These are phyloP conservation scores for Xylariaceae sp. DNA, from an alignment of 2,329 filamentous ascomycete genomes.

Conservation along the genomic window DNA sequence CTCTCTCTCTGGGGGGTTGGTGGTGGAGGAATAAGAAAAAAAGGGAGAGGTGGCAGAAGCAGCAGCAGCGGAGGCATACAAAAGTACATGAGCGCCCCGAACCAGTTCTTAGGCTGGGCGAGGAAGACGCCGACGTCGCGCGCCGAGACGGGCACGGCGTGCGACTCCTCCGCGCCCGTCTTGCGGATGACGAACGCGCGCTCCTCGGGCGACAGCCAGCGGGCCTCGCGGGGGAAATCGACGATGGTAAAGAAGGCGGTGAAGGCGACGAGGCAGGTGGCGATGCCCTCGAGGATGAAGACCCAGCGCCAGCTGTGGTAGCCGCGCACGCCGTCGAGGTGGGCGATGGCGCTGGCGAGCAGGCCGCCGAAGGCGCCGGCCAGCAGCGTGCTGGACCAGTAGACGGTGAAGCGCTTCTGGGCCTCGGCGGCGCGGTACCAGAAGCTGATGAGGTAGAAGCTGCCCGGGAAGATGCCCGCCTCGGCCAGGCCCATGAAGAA, in stretches of 20 bases:
- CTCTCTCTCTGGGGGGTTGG: no score
- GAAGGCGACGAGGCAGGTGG: slow-evolving; percentile 23
- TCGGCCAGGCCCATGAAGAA: slow-evolving; percentile 46
- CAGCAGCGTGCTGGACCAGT: slow-evolving; percentile 44
- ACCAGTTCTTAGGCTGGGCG: slow-evolving; percentile 5
- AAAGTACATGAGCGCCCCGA: slow-evolving; percentile 16
- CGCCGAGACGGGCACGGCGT: slow-evolving; percentile 3
- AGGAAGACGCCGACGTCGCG: slow-evolving; percentile 6
- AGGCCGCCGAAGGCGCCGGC: slow-evolving; percentile 56
- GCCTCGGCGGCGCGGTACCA: slow-evolving; percentile 56
- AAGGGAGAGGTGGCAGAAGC: no score
- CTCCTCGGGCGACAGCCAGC: slow-evolving; percentile 20
- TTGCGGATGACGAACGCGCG: slow-evolving; percentile 20
- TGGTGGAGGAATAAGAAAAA: no score
- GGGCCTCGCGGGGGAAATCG: slow-evolving; percentile 13
- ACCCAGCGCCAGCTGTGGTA: slow-evolving; percentile 55
- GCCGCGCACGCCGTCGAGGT: slow-evolving; percentile 37
- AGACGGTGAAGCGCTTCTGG: slow-evolving; percentile 51
- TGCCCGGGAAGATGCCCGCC: slow-evolving; percentile 44
- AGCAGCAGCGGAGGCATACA: slow-evolving; percentile 22
- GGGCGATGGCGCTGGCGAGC: slow-evolving; percentile 43
- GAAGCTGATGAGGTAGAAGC: slow-evolving; percentile 52
- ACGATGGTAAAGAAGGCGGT: slow-evolving; percentile 22
- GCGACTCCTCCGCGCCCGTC: slow-evolving; percentile 1
- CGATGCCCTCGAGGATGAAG: slow-evolving; percentile 46